Conservation (phyloP, 23 red algal species). For the Gracilaria caudata region DNA sequence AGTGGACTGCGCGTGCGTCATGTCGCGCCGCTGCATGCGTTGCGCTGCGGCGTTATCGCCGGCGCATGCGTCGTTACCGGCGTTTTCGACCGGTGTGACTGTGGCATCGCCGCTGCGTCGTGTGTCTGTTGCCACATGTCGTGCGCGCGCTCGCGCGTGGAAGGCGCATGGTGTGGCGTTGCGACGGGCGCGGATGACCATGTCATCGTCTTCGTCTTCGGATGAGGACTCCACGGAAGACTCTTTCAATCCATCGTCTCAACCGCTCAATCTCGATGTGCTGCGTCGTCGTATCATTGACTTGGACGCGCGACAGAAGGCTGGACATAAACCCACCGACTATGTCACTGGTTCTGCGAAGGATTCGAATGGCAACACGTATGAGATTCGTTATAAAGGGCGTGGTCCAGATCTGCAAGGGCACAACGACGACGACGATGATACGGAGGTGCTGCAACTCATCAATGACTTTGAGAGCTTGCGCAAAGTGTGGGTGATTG, state of each 20-base stretch:
- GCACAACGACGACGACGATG: conserved; percentile 6
- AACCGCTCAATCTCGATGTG: conserved; percentile 24
- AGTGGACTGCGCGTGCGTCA: neutral
- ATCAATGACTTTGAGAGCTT: conserved; percentile 33
- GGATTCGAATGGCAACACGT: no score
- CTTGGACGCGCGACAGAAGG: conserved; percentile 11
- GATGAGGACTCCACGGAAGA: neutral
- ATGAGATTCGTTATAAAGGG: neutral
- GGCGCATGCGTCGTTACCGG: neutral
- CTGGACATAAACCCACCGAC: neutral
- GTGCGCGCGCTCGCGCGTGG: neutral
- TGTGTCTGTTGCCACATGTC: neutral
- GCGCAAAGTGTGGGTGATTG: conserved; percentile 66
- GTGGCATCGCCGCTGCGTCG: neutral
- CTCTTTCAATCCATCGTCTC: neutral
- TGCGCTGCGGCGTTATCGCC: neutral
- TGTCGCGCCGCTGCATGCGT: neutral
- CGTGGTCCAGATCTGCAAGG: neutral
- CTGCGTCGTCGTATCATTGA: conserved; percentile 42
- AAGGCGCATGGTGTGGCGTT: neutral
- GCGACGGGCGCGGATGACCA: neutral
- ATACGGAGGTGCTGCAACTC: conserved; percentile 32
- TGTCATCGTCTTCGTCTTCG: neutral
- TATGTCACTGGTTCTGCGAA: neutral
- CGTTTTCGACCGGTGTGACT: neutral